phyloP scores from a whole-genome alignment of 208 protist species.

The Wallacemonas sp. region DNA sequence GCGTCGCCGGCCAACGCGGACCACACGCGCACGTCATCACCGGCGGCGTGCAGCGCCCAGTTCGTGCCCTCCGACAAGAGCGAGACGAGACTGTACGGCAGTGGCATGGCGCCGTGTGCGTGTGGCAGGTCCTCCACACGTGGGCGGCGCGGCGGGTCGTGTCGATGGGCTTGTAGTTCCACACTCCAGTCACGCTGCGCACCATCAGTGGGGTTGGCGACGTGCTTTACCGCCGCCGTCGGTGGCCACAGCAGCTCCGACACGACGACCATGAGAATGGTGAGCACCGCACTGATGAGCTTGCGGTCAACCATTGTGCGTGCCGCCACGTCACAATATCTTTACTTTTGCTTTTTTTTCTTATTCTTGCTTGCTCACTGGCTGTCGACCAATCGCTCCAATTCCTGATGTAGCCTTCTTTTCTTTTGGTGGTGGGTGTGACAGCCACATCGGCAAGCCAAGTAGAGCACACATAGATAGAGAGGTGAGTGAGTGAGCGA shows the following conservation, averaged over 20 bases:
- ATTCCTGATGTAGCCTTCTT: too few relatives aligned
- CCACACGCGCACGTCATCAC: neutral
- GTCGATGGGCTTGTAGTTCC: neutral
- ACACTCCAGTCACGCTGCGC: neutral
- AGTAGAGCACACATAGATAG: too few relatives aligned
- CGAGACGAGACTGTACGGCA: constrained; percentile 5
- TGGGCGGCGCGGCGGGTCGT: neutral
- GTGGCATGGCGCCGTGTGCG: neutral
- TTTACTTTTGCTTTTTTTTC: neutral
- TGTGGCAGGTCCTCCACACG: neutral
- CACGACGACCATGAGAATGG: neutral
- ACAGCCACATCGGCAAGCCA: too few relatives aligned
- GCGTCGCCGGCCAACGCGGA: neutral
- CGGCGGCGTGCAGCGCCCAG: neutral
- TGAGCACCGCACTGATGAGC: neutral
- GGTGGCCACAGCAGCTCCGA: constrained; percentile 1
- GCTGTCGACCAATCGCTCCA: neutral
- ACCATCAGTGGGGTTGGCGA: neutral
- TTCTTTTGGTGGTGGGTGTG: too few relatives aligned
- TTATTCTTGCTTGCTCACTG: neutral
- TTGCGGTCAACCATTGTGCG: neutral
- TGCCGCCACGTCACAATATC: neutral
- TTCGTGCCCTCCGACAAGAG: neutral
- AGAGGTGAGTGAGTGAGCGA: too few relatives aligned
- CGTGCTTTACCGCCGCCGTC: neutral